Base-by-base conservation (phyloP, 306 rosid species). In the Psophocarpus tetragonolobus region DNA sequence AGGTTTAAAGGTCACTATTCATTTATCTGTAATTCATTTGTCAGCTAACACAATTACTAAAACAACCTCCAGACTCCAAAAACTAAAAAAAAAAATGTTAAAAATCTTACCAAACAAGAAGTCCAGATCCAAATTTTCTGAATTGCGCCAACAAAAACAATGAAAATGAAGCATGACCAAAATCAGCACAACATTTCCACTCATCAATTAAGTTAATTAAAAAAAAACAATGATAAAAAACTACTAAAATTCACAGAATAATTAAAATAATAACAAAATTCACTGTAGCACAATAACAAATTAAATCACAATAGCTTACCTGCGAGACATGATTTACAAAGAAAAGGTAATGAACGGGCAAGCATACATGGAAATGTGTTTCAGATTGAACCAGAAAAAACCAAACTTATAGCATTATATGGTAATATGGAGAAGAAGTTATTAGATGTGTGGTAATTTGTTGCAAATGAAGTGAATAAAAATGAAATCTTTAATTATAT, bases 71-170 rank as follows among this genome's bases (percentile, higher is more conserved):
- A 17, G 18, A 1, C 58, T 20, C 21, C 20, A 18, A 27, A 54
- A 33, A n/a, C 8, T n/a, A n/a, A 30, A 70, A 29, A 76, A 14
- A 13, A 74, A 75, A 70, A 50, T 51, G 14, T 27, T 0, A 15
- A 64, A 64, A 70, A 13, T 5, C 79, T 42, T 70, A 78, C 65
- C 75, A 65, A 63, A 42, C 18, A 83, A 50, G 30, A 41, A 64
- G 23, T 76, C 60, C 81, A 48, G 88, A 85, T 85, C 88, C 66
- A 84, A 29, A 42, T 65, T 48, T 75, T 60, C 35, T 7, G 54
- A 80, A 72, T 53, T 44, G 71, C 38, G 62, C 33, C 36, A 68
- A 17, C 14, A 61, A 51, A 83, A 71, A 65, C 60, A 81, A 66
- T 67, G 67, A 60, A 71, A 65, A 39, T 8, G 17, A 21, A 63